Conservation (phyloP, 2,329 filamentous ascomycete genomes). For the Fonsecaea multimorphosa region DNA sequence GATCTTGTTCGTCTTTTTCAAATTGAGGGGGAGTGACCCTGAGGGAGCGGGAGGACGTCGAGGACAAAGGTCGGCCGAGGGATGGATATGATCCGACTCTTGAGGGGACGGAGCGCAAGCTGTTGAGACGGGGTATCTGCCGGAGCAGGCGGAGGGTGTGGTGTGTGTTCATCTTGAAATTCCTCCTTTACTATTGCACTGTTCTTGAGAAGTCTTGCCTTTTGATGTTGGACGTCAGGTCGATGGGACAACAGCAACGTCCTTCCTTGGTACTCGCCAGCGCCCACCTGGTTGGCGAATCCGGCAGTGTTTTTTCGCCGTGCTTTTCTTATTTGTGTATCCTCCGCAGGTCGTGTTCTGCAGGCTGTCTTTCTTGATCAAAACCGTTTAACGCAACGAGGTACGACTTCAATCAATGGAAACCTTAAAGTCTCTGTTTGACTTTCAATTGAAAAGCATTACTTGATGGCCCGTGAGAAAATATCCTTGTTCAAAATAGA, state of each 20-base stretch:
- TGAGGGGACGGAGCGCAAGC: neutral
- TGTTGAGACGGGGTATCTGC: slow-evolving; percentile 16
- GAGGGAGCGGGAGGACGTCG: slow-evolving; percentile 16
- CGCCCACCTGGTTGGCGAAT: no score
- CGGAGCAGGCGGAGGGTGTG: slow-evolving; percentile 24
- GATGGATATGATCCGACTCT: neutral
- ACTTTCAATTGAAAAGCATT: no score
- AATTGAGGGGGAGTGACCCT: slow-evolving; percentile 11
- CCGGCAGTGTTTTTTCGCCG: no score
- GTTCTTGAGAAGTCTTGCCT: neutral
- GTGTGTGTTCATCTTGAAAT: slow-evolving; percentile 27
- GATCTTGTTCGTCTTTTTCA: slow-evolving; percentile 32
- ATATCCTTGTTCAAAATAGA: no score
- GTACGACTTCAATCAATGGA: no score
- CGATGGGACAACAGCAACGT: neutral
- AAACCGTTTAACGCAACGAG: no score
- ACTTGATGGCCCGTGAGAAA: no score
- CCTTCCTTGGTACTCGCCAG: no score
- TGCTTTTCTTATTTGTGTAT: no score
- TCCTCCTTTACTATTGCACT: neutral
- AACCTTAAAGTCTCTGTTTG: no score
- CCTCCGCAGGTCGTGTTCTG: no score
- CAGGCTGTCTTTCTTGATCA: no score
- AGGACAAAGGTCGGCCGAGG: slow-evolving; percentile 24
- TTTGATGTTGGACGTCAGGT: neutral